Conservation (phyloP, 2,329 filamentous ascomycete genomes). For the Neobulgaria alba region DNA sequence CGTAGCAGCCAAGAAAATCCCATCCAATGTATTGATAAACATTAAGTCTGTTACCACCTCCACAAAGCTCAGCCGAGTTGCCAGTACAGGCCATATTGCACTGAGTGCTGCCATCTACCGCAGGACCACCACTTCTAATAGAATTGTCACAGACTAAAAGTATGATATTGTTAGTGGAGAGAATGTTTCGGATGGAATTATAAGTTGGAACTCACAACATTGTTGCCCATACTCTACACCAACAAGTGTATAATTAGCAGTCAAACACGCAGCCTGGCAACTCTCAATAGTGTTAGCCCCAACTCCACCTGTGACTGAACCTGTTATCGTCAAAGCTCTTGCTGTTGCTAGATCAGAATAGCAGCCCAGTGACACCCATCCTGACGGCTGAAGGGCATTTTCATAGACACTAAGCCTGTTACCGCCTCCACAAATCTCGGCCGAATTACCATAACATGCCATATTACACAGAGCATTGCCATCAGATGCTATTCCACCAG, state of each 20-base stretch:
- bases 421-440: conserved; percentile 5
- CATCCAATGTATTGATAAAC: not conserved
- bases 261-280: conserved; percentile 13
- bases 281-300: not conserved
- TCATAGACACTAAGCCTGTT: not conserved
- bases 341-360: not conserved
- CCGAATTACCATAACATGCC: not conserved
- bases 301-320: not conserved
- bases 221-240: conserved; percentile 29
- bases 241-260: conserved; percentile 16
- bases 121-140: not conserved
- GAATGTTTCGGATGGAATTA: not conserved
- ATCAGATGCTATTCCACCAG: not conserved
- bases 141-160: not conserved
- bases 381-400: too few relatives aligned
- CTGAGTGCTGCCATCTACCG: not conserved
- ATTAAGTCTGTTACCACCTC: not conserved
- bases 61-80: not conserved
- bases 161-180: not conserved
- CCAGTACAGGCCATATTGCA: not conserved
- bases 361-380: not conserved
- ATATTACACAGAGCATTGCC: conserved; percentile 1
- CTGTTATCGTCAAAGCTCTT: not conserved
- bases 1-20: not conserved
- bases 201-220: conserved; percentile 12